Base-by-base conservation (phyloP, 1,284 basidiomycete species). In the Neotropicomus parvogracilis region DNA sequence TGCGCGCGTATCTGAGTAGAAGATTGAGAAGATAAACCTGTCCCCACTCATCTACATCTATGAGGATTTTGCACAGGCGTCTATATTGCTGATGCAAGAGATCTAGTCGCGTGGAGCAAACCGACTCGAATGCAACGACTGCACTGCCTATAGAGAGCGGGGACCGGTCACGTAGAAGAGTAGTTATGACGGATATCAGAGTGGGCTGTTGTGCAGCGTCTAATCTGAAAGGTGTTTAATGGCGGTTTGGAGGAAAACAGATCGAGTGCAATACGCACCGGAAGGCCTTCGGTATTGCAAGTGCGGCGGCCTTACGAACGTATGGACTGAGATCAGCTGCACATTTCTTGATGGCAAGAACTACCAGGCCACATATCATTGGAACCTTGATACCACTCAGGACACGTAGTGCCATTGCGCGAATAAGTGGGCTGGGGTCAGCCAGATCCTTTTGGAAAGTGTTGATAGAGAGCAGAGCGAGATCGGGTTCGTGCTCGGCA, bases 371-470 rank as follows among this genome's bases (percentile, higher is more conserved):
- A 40, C 84, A 88, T 48, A 97, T 91, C 75, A 91, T 88, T 4
- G 86, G 83, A 3, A 97, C 87, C 53, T 85, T 85, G 60, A 98
- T 94, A 9, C 92, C 91, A 51, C 91, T 92, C 38, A 98, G 76
- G 1, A 97, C 93, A n/a, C 94, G 79, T 38, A 97, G 71, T 3
- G 92, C 91, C 93, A 97, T 97, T 11, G 91, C 90, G 26, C 91
- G 81, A 49, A 95, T 95, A 57, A 98, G 81, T 0, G 97, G 95
- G 52, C 88, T 97, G 8, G 85, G 75, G 62, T 99, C 95, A 2
- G 86, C 84, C 16, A 99, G 76, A 70, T 99, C 97, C 66, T 94
- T 93, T 70, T 99, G 97, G 65, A 98, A 98, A 10, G 95, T 97
- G 71, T 99, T 99, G 75, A 99, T 97, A 6, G 94, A 95, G 20